Evolutionary conservation across 345 rosid genomes (phyloP), one percentile per base, ranked within the genome.

Genomic region (Lagerstroemia speciosa): DNA sequence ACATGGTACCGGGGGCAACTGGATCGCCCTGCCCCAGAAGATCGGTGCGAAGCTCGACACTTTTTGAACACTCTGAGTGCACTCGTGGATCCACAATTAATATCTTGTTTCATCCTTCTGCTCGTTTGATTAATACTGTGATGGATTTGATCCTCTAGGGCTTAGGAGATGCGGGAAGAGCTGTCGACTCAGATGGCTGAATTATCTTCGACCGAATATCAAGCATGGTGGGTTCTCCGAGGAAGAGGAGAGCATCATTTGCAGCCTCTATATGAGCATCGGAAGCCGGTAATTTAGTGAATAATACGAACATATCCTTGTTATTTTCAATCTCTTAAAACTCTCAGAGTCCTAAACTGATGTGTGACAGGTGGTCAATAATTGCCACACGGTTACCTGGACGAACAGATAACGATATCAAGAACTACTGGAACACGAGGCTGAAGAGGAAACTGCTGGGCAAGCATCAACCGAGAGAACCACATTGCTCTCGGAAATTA

Each of bases 351-450:
- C 3, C 22, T 32, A 11, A 11, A 19, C 14, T 64, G 15, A 10
- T 36, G 26, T 17, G n/a, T 1, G 10, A 8, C 33, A 65, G 67
- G 67, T 65, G 67, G 67, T 65, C 67, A 33, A 40, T 65, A 22
- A 65, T 65, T 36, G 67, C 67, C 16, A 19, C 45, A 7, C 67
- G 26, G 50, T 65, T 65, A 14, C 67, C 67, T 0, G 67, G 67
- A 26, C 29, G 67, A 27, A 65, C 67, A 10, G 67, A 65, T 19
- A 65, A 65, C 19, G 67, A 65, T 20, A 65, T 65, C 32, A 65
- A 65, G 46, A 65, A 65, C 50, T 65, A 65, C 67, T 65, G 67
- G 67, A 65, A 65, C 67, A 65, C 67, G 48, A 65, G 50, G 67
- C 67, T 65, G 50, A 65, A 65, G 67, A 38, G 52, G 67, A 65